phyloP scores from a whole-genome alignment of 768 basidiomycete species.

The Pleurotus tuoliensis region DNA sequence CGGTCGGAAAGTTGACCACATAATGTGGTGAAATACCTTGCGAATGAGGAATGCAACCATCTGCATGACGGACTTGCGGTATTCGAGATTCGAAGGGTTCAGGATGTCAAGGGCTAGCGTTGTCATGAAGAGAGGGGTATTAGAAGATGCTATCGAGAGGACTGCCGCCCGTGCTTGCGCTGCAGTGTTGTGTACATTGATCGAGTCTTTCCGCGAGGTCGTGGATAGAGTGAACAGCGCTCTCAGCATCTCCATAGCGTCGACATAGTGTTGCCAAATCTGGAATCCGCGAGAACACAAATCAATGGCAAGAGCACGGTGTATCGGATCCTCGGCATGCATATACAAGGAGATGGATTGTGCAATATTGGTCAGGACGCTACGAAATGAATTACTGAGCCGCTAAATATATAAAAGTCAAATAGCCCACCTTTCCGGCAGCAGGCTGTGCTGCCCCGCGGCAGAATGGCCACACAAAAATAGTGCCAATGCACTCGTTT shows the following conservation, averaged over 20 bases:
- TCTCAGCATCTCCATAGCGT: slow-evolving; percentile 84
- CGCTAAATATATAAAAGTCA: background rate
- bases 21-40: slow-evolving; percentile 49
- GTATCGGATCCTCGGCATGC: slow-evolving; percentile 62
- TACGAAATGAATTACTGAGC: background rate
- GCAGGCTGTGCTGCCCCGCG: slow-evolving; percentile 69
- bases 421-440: slow-evolving; percentile 61
- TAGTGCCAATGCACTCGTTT: slow-evolving; percentile 68
- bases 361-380: slow-evolving; percentile 82
- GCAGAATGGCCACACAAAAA: slow-evolving; percentile 84
- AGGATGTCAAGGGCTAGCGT: slow-evolving; percentile 89
- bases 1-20: background rate
- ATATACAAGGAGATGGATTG: slow-evolving; percentile 79
- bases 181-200: slow-evolving; percentile 62
- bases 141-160: slow-evolving; percentile 75
- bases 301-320: slow-evolving; percentile 79
- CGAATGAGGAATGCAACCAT: slow-evolving; percentile 90
- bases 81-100: slow-evolving; percentile 66
- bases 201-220: slow-evolving; percentile 62
- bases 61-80: slow-evolving; percentile 87
- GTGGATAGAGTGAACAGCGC: slow-evolving; percentile 81
- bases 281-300: slow-evolving; percentile 88
- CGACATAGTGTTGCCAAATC: slow-evolving; percentile 92
- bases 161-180: slow-evolving; percentile 82
- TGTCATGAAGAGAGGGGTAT: slow-evolving; percentile 91